phyloP scores from a whole-genome alignment of 768 basidiomycete species.

The Multifurca ochricompacta region DNA sequence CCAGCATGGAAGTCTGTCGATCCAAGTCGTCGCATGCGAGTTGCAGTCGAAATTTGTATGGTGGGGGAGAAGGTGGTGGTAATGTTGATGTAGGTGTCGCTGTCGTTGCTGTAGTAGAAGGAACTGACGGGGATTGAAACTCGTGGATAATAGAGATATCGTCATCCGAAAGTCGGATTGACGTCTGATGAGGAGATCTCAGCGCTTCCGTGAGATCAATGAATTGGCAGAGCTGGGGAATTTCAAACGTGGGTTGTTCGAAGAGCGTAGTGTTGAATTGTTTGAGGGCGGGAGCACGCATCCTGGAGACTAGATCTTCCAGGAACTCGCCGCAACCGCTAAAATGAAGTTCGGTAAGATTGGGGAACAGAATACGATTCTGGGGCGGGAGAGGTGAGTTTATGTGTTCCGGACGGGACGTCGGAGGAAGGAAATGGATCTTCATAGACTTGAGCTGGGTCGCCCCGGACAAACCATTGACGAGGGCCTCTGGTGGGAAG shows the following conservation, averaged over 20 bases:
- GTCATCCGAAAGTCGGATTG: conserved; percentile 2
- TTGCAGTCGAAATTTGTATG: background rate
- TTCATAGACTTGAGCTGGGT: background rate
- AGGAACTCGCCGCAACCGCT: conserved; percentile 6
- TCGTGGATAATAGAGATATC: conserved; percentile 5
- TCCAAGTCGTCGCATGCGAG: background rate
- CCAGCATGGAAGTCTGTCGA: background rate
- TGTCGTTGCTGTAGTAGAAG: no score
- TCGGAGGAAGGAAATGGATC: background rate
- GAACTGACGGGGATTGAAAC: background rate
- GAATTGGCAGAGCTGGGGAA: conserved; percentile 2
- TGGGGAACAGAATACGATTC: background rate
- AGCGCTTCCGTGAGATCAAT: background rate
- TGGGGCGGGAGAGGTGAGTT: background rate
- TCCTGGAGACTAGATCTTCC: conserved; percentile 2
- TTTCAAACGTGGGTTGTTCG: background rate
- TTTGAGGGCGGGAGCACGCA: conserved; percentile 6
- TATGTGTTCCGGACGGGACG: background rate
- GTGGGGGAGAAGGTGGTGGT: no score
- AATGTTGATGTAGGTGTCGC: no score
- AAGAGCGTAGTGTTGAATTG: background rate
- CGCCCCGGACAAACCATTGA: background rate
- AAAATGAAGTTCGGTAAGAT: conserved; percentile 7
- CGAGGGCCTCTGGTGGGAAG: conserved; percentile 6
- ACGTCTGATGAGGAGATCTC: background rate